Evolutionary conservation across 495 filamentous ascomycete species (phyloP).

Genomic region (Trichoderma orchidacearum): DNA sequence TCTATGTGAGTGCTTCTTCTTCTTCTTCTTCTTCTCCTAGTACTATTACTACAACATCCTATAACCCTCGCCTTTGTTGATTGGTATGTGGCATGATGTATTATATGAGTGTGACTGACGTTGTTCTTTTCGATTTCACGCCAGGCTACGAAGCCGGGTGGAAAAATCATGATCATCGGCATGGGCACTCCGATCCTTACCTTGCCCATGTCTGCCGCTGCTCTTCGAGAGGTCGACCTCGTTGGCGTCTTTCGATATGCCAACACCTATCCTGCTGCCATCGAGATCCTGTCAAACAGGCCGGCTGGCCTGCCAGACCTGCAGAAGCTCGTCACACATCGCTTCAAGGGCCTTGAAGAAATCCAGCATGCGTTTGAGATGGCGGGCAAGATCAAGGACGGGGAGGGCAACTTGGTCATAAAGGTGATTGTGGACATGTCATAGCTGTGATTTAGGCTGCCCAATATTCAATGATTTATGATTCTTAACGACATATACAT

Average conservation of each 20-base stretch:
- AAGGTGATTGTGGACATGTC: conserved; percentile 40
- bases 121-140: too few species aligned
- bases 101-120: too few species aligned
- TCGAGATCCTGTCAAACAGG: conserved; percentile 53
- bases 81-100: too few species aligned
- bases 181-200: conserved; percentile 88
- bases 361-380: conserved; percentile 36
- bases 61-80: too few species aligned
- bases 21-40: not conserved
- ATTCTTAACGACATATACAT: too few species aligned
- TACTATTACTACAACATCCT: not conserved
- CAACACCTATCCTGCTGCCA: conserved; percentile 65
- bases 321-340: conserved; percentile 63
- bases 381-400: conserved; percentile 38
- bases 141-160: conserved; percentile 62
- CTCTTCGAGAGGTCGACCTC: conserved; percentile 83
- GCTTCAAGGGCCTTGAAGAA: conserved; percentile 28
- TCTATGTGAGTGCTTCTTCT: conserved; percentile 44
- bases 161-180: conserved; percentile 76
- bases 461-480: too few species aligned
- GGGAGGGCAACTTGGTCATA: conserved; percentile 34
- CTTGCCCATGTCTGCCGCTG: conserved; percentile 71
- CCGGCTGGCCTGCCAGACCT: conserved; percentile 36
- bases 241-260: conserved; percentile 87
- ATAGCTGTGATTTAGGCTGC: not conserved